A percentile compares a stretch with the other conserved stretches of the same genome.
phyloP scores from a whole-genome alignment of 768 basidiomycete genomes.

The Lanmaoa rubissima region DNA sequence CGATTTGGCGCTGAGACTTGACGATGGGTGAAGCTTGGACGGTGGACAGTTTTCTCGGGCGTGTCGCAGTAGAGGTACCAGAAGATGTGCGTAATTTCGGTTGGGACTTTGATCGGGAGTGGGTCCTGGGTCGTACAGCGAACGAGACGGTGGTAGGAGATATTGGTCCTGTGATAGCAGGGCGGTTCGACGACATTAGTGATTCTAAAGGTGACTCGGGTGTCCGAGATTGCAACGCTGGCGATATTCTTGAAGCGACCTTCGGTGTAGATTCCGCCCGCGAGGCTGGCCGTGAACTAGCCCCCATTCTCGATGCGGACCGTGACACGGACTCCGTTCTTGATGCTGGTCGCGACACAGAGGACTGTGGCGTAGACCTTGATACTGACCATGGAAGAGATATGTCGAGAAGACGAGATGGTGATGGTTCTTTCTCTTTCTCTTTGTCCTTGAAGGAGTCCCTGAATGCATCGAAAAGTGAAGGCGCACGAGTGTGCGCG shows the following conservation, averaged over 20 bases:
- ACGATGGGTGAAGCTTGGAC: slow-evolving; percentile 31
- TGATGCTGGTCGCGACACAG: slow-evolving; percentile 17
- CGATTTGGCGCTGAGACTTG: slow-evolving; percentile 11
- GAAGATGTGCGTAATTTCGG: slow-evolving; percentile 29
- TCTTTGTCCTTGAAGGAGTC: slow-evolving; percentile 24
- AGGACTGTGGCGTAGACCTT: slow-evolving; percentile 11
- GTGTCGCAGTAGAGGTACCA: slow-evolving; percentile 2
- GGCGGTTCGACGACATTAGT: not conserved
- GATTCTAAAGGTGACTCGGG: slow-evolving; percentile 1
- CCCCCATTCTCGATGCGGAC: slow-evolving; percentile 19
- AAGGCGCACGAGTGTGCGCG: slow-evolving; percentile 16
- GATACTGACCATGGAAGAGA: slow-evolving; percentile 35
- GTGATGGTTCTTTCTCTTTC: slow-evolving; percentile 29
- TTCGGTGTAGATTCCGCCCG: slow-evolving; percentile 9
- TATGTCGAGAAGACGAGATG: slow-evolving; percentile 33
- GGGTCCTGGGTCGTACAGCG: slow-evolving; percentile 3
- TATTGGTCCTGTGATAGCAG: not conserved
- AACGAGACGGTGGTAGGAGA: not conserved
- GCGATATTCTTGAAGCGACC: not conserved
- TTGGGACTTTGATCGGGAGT: slow-evolving; percentile 36
- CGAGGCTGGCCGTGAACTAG: slow-evolving; percentile 14
- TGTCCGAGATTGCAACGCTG: not conserved
- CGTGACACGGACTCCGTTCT: slow-evolving; percentile 15
- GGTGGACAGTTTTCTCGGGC: slow-evolving; percentile 28
- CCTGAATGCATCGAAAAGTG: slow-evolving; percentile 20